Evolutionary conservation across 2,329 filamentous ascomycete genomes (phyloP).

Genomic region (Sarocladium kiliense): DNA sequence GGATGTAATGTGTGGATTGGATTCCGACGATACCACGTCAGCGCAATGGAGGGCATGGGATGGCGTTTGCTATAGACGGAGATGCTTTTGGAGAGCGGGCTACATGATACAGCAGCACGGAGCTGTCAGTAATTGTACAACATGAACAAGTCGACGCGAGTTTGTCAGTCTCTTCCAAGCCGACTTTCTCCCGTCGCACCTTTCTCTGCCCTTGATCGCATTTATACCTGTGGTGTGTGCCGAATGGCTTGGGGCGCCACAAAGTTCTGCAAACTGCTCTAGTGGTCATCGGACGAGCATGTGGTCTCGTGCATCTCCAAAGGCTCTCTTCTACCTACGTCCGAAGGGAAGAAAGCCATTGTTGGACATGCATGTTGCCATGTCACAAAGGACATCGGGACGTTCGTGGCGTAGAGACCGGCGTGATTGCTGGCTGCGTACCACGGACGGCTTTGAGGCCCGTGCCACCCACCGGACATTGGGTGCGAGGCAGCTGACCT

Average conservation of each 20-base stretch:
- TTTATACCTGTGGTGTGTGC: too few relatives aligned
- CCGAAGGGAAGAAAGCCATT: too few relatives aligned
- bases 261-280: too few relatives aligned
- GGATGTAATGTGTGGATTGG: neutral
- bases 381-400: neutral
- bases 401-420: neutral
- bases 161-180: too few relatives aligned
- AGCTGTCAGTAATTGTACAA: too few relatives aligned
- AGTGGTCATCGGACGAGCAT: too few relatives aligned
- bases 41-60: neutral
- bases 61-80: conserved; percentile 6
- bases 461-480: neutral
- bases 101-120: neutral
- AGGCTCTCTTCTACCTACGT: too few relatives aligned
- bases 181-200: too few relatives aligned
- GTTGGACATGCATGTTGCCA: neutral
- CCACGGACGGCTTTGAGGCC: neutral
- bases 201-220: too few relatives aligned
- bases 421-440: neutral
- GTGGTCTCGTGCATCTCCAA: too few relatives aligned
- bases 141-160: too few relatives aligned
- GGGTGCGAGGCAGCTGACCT: neutral
- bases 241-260: too few relatives aligned
- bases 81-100: neutral
- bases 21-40: neutral